phyloP scores from a whole-genome alignment of 441 rosid genomes.

The Adansonia gregorii region DNA sequence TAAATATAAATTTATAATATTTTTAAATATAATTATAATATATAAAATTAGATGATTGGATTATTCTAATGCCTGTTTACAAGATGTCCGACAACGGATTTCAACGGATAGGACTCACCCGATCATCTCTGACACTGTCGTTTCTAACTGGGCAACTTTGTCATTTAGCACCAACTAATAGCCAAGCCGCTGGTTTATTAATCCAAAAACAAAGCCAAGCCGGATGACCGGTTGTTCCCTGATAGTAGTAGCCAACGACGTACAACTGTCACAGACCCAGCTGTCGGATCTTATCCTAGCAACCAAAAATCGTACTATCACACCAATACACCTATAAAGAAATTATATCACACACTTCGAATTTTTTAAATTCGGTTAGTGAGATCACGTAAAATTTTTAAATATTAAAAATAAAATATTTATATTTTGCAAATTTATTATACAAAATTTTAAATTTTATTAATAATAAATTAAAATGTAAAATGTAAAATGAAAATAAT shows the following conservation, averaged over 20 bases:
- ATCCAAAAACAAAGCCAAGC: neutral
- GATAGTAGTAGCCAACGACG: neutral
- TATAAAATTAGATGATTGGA: too few relatives aligned
- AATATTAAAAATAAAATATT: too few relatives aligned
- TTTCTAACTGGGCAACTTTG: neutral
- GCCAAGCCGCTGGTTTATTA: neutral
- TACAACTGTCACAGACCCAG: conserved; percentile 50
- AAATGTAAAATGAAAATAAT: too few relatives aligned
- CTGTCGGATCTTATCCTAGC: conserved; percentile 53
- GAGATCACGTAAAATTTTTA: neutral
- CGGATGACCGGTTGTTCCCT: conserved; percentile 24
- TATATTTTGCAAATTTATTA: too few relatives aligned
- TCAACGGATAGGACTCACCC: conserved; percentile 24
- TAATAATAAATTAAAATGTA: too few relatives aligned
- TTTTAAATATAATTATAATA: too few relatives aligned
- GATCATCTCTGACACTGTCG: neutral
- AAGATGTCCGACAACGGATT: conserved; percentile 17
- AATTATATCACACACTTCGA: neutral
- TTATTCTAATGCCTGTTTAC: neutral
- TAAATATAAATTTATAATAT: too few relatives aligned
- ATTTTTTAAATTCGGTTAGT: neutral
- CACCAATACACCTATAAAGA: neutral
- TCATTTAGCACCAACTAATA: neutral
- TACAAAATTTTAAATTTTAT: too few relatives aligned
- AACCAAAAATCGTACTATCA: conserved; percentile 16